Conservation (phyloP, 768 basidiomycete genomes). For the Pleurotus tuber-regium region DNA sequence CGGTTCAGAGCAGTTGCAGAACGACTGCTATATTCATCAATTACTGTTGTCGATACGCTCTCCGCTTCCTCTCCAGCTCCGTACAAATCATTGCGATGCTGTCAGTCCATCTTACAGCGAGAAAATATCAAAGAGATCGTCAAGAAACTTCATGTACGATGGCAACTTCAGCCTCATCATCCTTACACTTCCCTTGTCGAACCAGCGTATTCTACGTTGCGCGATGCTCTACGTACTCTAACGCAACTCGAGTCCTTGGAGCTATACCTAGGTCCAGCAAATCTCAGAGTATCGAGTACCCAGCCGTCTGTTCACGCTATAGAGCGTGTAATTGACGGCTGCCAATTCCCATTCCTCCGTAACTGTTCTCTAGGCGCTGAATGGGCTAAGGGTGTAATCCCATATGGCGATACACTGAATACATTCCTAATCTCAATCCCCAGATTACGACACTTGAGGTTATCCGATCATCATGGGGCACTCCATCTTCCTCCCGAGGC, state of each 20-base stretch:
- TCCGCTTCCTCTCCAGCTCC: conserved; percentile 38
- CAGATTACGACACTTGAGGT: conserved; percentile 41
- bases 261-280: conserved; percentile 47
- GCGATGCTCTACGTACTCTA: conserved; percentile 32
- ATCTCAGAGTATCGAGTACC: conserved; percentile 22
- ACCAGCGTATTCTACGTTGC: conserved; percentile 38
- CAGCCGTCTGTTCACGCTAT: conserved; percentile 36
- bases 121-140: conserved; percentile 45
- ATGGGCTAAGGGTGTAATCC: conserved; percentile 37
- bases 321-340: conserved; percentile 40
- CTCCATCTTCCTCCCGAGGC: conserved; percentile 40
- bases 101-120: conserved; percentile 44
- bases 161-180: conserved; percentile 42
- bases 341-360: conserved; percentile 38
- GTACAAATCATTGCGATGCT: conserved; percentile 46
- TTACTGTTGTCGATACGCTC: conserved; percentile 47
- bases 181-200: conserved; percentile 28
- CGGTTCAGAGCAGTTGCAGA: conserved; percentile 53
- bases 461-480: conserved; percentile 42
- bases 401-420: conserved; percentile 37
- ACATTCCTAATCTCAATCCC: conserved; percentile 42
- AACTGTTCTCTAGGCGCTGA: conserved; percentile 45
- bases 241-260: conserved; percentile 52
- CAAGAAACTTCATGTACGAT: conserved; percentile 49
- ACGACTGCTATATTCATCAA: conserved; percentile 53